Evolutionary conservation across 106 monocot species (phyloP), one percentile per base, ranked within the genome.

Genomic region (Dactylorhiza incarnata): DNA sequence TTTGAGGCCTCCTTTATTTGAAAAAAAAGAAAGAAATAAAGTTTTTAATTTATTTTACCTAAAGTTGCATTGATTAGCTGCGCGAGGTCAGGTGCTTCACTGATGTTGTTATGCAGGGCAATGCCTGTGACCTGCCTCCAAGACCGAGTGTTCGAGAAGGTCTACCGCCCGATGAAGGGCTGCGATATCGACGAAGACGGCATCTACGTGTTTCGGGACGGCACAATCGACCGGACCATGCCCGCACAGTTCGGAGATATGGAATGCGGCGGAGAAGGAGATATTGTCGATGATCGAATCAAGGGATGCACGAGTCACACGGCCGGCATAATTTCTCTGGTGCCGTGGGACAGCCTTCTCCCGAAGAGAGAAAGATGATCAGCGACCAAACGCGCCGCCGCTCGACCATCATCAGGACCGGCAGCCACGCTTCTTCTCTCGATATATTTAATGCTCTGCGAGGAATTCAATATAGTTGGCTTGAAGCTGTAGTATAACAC

Each of bases 161-260:
- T 75, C 24, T 90, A 80, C 66, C 82, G 87, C 3, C 75, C 82
- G 7, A 90, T 90, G 90, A 84, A 74, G 56, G 84, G 82, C 65
- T 81, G 79, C 16, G 75, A 74, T 45, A 48, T 87, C 9, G 87
- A 87, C 4, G 85, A 85, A 17, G 90, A 90, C 16, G 82, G 90
- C 10, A 84, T 90, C 24, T 67, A 80, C 56, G 82, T 87, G 24
- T 90, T 84, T 71, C 74, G 90, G 15, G 84, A 87, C 24, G 83
- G 84, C 65, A 87, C 90, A 44, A 71, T 87, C 72, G 90, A 90
- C 62, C 61, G 73, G 45, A 29, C 48, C 65, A 84, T 87, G 54
- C 59, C 85, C 66, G 90, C 87, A 52, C 61, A 76, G 47, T 46
- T 70, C 8, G 76, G 82, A 26, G 72, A 53, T 47, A 74, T 73